phyloP scores from a whole-genome alignment of 345 rosid genomes.

The Salix purpurea region DNA sequence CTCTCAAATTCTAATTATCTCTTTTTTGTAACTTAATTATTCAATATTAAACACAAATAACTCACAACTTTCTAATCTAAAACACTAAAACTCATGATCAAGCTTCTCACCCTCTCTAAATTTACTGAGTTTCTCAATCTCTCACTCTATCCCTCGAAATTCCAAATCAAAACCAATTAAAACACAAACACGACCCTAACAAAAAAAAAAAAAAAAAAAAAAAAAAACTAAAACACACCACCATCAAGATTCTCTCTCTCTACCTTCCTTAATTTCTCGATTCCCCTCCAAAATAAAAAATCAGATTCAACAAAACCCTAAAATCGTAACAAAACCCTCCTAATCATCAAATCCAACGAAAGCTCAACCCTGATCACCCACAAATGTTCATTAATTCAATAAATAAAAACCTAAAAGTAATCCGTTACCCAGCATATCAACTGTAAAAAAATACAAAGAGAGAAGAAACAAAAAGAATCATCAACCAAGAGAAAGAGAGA shows the following conservation, averaged over 20 bases:
- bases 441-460: background rate
- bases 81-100: background rate
- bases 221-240: too few relatives aligned
- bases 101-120: background rate
- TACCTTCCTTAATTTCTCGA: background rate
- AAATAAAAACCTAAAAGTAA: background rate
- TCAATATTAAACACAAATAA: background rate
- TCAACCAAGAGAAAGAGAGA: conserved; percentile 2
- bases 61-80: background rate
- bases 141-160: background rate
- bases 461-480: background rate
- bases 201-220: background rate
- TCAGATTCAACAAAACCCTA: background rate
- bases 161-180: background rate
- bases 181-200: background rate
- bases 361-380: background rate
- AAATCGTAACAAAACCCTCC: background rate
- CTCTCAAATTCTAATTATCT: background rate
- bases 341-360: background rate
- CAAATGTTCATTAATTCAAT: background rate
- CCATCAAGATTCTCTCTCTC: background rate
- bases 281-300: background rate
- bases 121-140: background rate
- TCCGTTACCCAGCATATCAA: background rate
- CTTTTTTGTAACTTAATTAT: background rate